These are phyloP conservation scores for Ceratonia siliqua DNA, from an alignment of 306 rosid species.

Conservation along the genomic window DNA sequence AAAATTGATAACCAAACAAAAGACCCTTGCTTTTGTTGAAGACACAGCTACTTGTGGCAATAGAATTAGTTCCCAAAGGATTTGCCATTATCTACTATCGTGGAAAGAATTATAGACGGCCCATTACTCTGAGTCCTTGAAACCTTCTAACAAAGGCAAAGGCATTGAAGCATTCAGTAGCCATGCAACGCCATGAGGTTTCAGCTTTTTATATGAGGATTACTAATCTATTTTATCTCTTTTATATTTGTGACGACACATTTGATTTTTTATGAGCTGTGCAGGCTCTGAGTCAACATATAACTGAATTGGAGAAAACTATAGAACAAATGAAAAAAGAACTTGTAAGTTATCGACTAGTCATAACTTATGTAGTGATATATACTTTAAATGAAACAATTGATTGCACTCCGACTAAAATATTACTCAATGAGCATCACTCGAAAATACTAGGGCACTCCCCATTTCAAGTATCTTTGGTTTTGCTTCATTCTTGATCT, in stretches of 20 bases:
- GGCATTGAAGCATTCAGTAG: slow-evolving; percentile 78
- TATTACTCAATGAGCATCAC: background rate
- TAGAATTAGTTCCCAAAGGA: slow-evolving; percentile 91
- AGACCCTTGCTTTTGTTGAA: slow-evolving; percentile 80
- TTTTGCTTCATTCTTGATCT: slow-evolving; percentile 6
- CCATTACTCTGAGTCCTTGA: slow-evolving; percentile 75
- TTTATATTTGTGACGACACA: slow-evolving; percentile 27
- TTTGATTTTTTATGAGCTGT: slow-evolving; percentile 38
- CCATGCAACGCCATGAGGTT: slow-evolving; percentile 97
- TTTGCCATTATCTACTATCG: slow-evolving; percentile 85
- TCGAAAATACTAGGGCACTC: background rate
- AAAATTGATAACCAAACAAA: slow-evolving; percentile 83
- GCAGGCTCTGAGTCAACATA: slow-evolving; percentile 96
- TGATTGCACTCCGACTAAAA: background rate
- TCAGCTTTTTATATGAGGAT: slow-evolving; percentile 5
- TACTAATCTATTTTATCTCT: slow-evolving; percentile 16
- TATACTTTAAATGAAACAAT: slow-evolving; percentile 22
- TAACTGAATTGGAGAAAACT: slow-evolving; percentile 63
- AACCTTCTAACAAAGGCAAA: slow-evolving; percentile 89
- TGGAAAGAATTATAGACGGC: slow-evolving; percentile 89
- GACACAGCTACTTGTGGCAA: slow-evolving; percentile 87
- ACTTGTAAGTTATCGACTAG: slow-evolving; percentile 62
- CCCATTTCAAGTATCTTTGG: background rate
- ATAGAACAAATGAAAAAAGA: slow-evolving; percentile 76
- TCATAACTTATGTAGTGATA: background rate